Base-by-base conservation (phyloP, 169 alveolate genomes). In the Cryptosporidium tyzzeri region DNA sequence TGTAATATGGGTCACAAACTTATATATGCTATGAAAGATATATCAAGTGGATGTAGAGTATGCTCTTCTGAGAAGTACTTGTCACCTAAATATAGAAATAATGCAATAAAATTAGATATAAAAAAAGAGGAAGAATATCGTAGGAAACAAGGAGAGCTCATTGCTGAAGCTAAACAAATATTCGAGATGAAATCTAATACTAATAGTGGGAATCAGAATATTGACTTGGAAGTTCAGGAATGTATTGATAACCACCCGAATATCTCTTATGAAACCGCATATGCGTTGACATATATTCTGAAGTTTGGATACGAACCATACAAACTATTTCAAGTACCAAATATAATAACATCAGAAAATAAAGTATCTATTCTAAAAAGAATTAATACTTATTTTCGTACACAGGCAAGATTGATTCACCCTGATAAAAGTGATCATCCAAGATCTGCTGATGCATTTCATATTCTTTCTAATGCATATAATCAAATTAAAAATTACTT, bases 1-100 rank as follows among this genome's bases (percentile, higher is more conserved):
- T 80, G 89, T 41, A 80, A 62, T 39, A 80, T 80, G 89, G 89
- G 89, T 14, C 89, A 80, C 33, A 80, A 80, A 44, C 75, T 80
- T 16, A 65, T 48, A 21, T 80, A 65, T 80, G 35, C 73, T 8
- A 48, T 80, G 48, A 53, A 80, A 59, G 89, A 80, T 41, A 65
- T 80, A 44, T 35, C 73, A 31, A 50, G 73, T 23, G 89, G 89
- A 3, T 80, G 89, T 26, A 59, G 75, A 37, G 59, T 80, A 39
- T 80, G 89, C 55, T 80, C 89, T 23, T 80, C 89, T 10, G 89
- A 80, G 69, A 80, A 80, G 33, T 80, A 59, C 70, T 53, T 80
- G 45, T 80, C 89, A 6, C 89, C 89, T 10, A 80, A 39, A 62
- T 80, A 80, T 45, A 80, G 75, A 41, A 80, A 39, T 62, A 80